phyloP scores from a whole-genome alignment of 2,329 filamentous ascomycete genomes.

The Apiospora arundinis region DNA sequence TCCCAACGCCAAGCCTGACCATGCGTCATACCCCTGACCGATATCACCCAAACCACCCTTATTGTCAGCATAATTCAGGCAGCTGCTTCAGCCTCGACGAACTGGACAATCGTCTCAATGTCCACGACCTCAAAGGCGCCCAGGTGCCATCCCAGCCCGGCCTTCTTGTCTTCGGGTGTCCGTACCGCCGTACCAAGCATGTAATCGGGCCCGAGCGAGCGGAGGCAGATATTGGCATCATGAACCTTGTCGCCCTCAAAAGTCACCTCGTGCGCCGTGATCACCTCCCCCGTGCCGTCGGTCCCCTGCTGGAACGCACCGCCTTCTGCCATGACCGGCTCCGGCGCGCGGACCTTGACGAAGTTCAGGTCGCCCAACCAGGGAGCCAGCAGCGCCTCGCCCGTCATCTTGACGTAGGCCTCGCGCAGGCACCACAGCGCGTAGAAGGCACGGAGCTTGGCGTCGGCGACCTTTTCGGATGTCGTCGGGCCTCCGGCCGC shows the following conservation, averaged over 20 bases:
- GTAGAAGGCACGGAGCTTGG: slow-evolving; percentile 76
- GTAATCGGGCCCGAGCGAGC: slow-evolving; percentile 55
- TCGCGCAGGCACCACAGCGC: slow-evolving; percentile 81
- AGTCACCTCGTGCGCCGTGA: slow-evolving; percentile 45
- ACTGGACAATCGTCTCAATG: slow-evolving; percentile 52
- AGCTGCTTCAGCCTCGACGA: slow-evolving; percentile 46
- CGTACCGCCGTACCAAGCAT: slow-evolving; percentile 61
- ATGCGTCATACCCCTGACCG: slow-evolving; percentile 11
- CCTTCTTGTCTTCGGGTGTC: slow-evolving; percentile 44
- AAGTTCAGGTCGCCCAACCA: slow-evolving; percentile 79
- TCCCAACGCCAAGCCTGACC: not conserved
- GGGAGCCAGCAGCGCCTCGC: slow-evolving; percentile 74
- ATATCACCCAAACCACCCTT: not conserved
- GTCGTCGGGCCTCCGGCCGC: slow-evolving; percentile 35
- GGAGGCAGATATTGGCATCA: slow-evolving; percentile 50
- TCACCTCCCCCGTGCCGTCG: slow-evolving; percentile 41
- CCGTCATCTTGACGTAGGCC: slow-evolving; percentile 83
- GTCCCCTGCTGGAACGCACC: slow-evolving; percentile 39
- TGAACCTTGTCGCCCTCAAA: slow-evolving; percentile 47
- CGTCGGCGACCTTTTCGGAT: slow-evolving; percentile 51
- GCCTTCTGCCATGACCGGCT: slow-evolving; percentile 31
- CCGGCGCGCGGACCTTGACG: slow-evolving; percentile 63
- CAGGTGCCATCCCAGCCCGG: slow-evolving; percentile 47
- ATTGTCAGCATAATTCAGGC: not conserved
- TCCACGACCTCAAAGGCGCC: slow-evolving; percentile 50